Evolutionary conservation across 164 flowering plant genomes (phyloP), one percentile per base, ranked within the genome.

Genomic region (Vitis rotundifolia): DNA sequence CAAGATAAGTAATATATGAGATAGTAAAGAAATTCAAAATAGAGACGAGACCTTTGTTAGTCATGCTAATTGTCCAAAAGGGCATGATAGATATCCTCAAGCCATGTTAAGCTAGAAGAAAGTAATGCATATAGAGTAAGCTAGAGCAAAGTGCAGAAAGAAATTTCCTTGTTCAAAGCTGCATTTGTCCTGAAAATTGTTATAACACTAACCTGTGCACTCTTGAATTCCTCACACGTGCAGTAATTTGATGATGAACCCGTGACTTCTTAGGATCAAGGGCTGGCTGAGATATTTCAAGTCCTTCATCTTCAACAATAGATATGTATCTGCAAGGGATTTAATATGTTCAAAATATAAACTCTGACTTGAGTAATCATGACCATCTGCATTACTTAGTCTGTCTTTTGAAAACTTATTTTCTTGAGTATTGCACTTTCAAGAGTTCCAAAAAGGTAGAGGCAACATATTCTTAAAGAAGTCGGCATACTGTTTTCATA

Each of bases 201-300:
- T 15, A 13, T 4, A 64, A 66, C 11, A 61, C 74, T 28, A 22
- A 92, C 99, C 96, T 89, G 82, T 95, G 99, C 62, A 89, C 87
- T 73, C 51, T 82, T 50, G 86, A 85, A 54, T 78, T 83, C 61
- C 74, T 79, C 55, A 59, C 66, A 53, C 97, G 94, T 62, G 80
- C 86, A 59, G 99, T 95, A 64, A 95, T 88, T 64, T 75, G 90
- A 78, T 91, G 98, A 84, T 93, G 94, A 69, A 91, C 86, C 68
- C 72, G 85, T 16, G 97, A 94, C 70, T 88, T 91, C 15, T 59
- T 67, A 68, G 88, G 81, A 75, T 91, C 99, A 59, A 95, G 86
- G 52, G 92, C 99, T 26, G 99, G 99, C 77, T 95, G 99, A 61
- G 99, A 95, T 80, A 95, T 93, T 75, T 95, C 93, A 56, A 95